These are phyloP conservation scores for Paramecium tetraurelia DNA, from an alignment of 73 alveolate species.

Conservation along the genomic window DNA sequence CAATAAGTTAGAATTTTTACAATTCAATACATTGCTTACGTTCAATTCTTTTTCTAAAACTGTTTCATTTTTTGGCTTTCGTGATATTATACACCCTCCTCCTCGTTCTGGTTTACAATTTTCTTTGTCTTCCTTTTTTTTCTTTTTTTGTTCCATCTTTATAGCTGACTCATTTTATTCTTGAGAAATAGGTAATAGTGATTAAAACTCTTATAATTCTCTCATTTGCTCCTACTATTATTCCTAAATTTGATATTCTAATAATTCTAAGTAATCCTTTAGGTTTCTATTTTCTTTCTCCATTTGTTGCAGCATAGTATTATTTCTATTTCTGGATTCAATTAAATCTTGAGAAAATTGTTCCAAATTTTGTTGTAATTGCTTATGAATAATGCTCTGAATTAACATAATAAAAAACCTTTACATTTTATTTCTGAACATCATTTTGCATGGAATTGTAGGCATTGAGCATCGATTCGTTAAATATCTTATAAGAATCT, in stretches of 20 bases:
- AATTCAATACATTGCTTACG: neutral
- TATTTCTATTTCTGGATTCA: conserved; percentile 11
- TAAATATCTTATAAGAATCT: neutral
- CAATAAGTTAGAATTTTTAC: neutral
- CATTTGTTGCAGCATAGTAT: neutral
- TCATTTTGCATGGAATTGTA: conserved; percentile 7
- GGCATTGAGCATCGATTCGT: conserved; percentile 15
- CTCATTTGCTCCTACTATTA: neutral
- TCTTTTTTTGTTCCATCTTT: neutral
- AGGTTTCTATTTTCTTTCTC: neutral
- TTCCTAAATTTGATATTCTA: neutral
- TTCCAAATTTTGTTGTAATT: neutral
- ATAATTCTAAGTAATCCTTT: neutral
- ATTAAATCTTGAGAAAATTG: neutral
- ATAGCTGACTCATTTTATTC: neutral
- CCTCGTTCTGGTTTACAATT: neutral
- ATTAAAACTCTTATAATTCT: neutral
- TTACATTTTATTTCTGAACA: conserved; percentile 21
- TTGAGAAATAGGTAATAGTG: neutral
- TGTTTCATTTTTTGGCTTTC: neutral
- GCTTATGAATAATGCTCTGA: neutral
- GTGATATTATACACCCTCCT: neutral
- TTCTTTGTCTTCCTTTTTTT: neutral
- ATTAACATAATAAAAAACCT: neutral
- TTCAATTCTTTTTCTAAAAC: neutral